These are phyloP conservation scores for Geotrichum phurueaensis DNA, from an alignment of 1,139 yeast genomes.

Conservation along the genomic window DNA sequence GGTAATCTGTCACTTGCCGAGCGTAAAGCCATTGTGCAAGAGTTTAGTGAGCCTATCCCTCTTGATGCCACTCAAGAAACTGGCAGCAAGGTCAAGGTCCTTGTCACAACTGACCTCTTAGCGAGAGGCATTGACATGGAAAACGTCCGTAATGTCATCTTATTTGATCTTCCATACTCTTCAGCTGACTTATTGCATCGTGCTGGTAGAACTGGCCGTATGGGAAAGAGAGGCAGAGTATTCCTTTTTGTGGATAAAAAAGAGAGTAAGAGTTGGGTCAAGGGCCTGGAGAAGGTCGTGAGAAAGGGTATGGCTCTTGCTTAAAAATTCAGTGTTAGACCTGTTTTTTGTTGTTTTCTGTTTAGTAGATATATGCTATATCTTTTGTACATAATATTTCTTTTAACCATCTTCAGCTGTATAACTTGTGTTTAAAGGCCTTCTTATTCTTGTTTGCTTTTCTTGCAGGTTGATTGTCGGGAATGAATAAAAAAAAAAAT, in stretches of 20 bases:
- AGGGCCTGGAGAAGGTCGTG: conserved; percentile 70
- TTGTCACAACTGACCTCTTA: conserved; percentile 83
- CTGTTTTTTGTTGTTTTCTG: background rate
- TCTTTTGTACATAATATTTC: background rate
- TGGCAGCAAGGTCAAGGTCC: conserved; percentile 42
- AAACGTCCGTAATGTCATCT: conserved; percentile 71
- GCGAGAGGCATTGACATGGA: conserved; percentile 88
- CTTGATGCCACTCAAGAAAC: conserved; percentile 33
- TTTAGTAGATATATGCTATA: background rate
- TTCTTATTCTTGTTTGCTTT: no score
- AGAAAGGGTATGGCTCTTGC: conserved; percentile 38
- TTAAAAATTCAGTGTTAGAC: background rate
- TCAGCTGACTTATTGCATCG: conserved; percentile 86
- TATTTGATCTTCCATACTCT: conserved; percentile 79
- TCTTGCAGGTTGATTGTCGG: no score
- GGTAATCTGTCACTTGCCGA: conserved; percentile 59
- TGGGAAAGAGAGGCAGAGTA: conserved; percentile 84
- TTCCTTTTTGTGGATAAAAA: conserved; percentile 65
- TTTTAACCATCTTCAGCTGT: background rate
- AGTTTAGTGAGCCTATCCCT: conserved; percentile 55
- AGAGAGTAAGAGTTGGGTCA: conserved; percentile 70
- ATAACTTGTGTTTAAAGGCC: no score
- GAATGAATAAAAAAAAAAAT: no score
- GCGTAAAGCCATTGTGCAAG: conserved; percentile 49
- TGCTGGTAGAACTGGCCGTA: conserved; percentile 90